Base-by-base conservation (phyloP, 345 rosid species). In the Citrus trifoliata region DNA sequence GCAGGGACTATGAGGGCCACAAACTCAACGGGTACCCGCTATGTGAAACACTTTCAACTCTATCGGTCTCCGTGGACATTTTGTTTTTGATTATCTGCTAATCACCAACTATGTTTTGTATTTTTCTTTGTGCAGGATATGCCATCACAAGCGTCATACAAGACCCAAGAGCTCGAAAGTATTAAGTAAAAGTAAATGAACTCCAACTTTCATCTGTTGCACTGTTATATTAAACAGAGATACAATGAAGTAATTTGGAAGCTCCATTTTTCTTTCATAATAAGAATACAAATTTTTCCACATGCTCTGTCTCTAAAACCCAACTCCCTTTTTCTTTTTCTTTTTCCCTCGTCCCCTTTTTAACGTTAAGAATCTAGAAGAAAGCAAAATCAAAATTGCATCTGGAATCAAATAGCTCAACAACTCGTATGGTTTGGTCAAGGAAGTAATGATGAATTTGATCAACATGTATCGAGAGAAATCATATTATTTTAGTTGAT, bases 131-230 rank as follows among this genome's bases (percentile, higher is more conserved):
- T 38, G 82, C 16, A 83, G 88, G 79, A 53, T 78, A 79, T 78
- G 80, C 67, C 0, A 73, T 88, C 19, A 85, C 87, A 9, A 83
- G 73, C 25, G 83, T 88, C 56, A 67, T 76, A 56, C 87, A 81
- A 56, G 88, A 89, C 67, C 88, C 85, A n/a, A 86, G 84, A 55
- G 72, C 81, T 37, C 18, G 22, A 19, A 48, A 73, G 73, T 46
- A 56, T 1, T 12, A 1, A 46, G 51, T 46, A 46, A 13, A 46
- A 12, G 51, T 12, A 46, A 46, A 46, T 1, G 51, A 12, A 46
- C 51, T 13, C 51, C 51, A 12, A 46, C 51, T 12, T 13, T 46
- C 51, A 46, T 46, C 51, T 46, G 51, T 46, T 46, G 51, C 3
- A 3, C 51, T 12, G 3, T 10, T 0, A 12, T 10, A 0, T 42